Evolutionary conservation across 2,329 filamentous ascomycete species (phyloP), one percentile per base, ranked within the genome.

Genomic region (Sporothrix euskadiensis): DNA sequence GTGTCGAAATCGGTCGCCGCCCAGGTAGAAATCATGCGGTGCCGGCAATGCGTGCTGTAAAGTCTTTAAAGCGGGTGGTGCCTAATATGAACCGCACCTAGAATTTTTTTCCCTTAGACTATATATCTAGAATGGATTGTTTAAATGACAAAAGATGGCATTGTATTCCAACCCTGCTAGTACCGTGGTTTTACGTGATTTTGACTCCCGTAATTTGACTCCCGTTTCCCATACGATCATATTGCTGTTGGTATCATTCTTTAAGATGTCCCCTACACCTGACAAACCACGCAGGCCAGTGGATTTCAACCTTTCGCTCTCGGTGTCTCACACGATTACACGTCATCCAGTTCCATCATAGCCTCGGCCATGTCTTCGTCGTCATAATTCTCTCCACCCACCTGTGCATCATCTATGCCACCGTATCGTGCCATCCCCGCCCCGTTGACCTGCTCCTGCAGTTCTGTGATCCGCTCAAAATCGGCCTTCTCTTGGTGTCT

Each of bases 1-100:
- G 97, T 59, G 85, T 95, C 44, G 96, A 99, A 82, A 90, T 97
- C 77, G 94, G 94, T 3, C 85, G 95, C 75, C 86, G 86, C 77
- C 87, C 89, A 5, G 94, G 95, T 0, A 89, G 88, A 77, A 84
- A 87, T 3, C 81, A 87, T 76, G 86, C 88, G 0, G 78, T 91
- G 66, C 85, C 85, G 0, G 84, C 84, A 7, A 87, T 92, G 85
- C 85, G 87, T 76, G 89, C 88, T 12, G 81, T 85, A 8, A 92
- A 91, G 80, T 79, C 81, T 7, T 79, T 81, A 1, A 88, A 85
- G 78, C 81, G 84, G 39, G 16, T 75, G 22, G 56, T 76, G 8
- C 73, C 73, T 0, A 39, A 56, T 16, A 39, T 22, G 26, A 32
- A 9, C 9, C 39, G 68, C n/a, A 9, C 47, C 7, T 59, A 56